These are phyloP conservation scores for Pseudonitzschia pungens DNA, from an alignment of 108 stramenopile species.

Conservation along the genomic window DNA sequence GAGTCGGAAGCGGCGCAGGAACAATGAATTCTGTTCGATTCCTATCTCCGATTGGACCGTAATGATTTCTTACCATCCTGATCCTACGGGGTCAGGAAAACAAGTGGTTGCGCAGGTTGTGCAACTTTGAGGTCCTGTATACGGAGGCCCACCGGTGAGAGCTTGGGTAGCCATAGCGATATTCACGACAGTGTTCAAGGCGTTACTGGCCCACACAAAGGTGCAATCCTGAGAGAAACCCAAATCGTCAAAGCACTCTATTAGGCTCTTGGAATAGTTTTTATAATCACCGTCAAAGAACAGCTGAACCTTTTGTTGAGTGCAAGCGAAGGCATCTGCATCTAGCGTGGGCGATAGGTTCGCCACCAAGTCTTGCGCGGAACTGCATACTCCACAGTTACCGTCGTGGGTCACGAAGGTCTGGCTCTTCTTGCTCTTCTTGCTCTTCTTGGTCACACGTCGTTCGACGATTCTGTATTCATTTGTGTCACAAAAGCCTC, in stretches of 20 bases:
- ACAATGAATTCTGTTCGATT: too few species aligned
- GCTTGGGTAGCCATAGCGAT: not conserved
- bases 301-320: not conserved
- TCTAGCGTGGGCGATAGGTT: slow-evolving; percentile 1
- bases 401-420: not conserved
- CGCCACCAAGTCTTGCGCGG: not conserved
- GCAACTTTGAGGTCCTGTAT: not conserved
- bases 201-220: slow-evolving; percentile 1
- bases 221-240: not conserved
- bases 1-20: not conserved
- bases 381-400: not conserved
- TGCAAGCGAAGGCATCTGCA: not conserved
- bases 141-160: not conserved
- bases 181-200: not conserved
- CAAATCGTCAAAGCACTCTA: not conserved
- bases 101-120: not conserved
- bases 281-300: not conserved
- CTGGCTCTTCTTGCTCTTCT: not conserved
- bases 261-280: not conserved
- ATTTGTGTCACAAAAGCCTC: not conserved
- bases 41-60: too few species aligned
- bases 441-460: slow-evolving; percentile 1
- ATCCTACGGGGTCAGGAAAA: not conserved
- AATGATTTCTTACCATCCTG: not conserved
- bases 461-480: not conserved